Percentiles rank a stretch among this genome's conserved stretches.
phyloP scores from a whole-genome alignment of 2,329 filamentous ascomycete genomes.

The Penicillium paneum region DNA sequence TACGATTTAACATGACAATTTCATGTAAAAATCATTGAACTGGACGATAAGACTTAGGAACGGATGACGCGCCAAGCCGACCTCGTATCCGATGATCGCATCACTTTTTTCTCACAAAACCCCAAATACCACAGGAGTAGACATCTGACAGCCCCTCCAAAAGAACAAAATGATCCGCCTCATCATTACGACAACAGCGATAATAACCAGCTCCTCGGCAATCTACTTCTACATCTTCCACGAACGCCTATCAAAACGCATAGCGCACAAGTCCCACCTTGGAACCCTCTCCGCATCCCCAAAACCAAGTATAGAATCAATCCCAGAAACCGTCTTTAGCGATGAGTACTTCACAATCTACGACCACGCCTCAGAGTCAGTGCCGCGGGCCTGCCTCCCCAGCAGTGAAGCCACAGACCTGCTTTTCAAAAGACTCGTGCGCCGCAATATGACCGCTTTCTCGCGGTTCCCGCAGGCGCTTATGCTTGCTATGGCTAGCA shows the following conservation, averaged over 20 bases:
- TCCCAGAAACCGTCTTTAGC: conserved; percentile 22
- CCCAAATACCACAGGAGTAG: background rate
- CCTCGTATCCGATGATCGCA: conserved; percentile 14
- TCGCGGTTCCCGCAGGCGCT: conserved; percentile 34
- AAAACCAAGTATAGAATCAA: conserved; percentile 20
- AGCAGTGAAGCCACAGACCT: conserved; percentile 10
- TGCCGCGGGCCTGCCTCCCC: conserved; percentile 22
- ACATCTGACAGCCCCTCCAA: background rate
- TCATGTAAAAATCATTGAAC: background rate
- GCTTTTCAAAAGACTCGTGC: conserved; percentile 30
- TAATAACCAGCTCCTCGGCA: conserved; percentile 19
- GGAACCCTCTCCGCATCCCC: conserved; percentile 16
- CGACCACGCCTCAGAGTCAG: conserved; percentile 22
- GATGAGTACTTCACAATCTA: conserved; percentile 21
- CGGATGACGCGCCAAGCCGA: conserved; percentile 8
- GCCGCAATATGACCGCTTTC: conserved; percentile 36
- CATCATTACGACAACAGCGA: conserved; percentile 12
- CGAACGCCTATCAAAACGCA: conserved; percentile 21
- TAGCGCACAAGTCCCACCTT: conserved; percentile 19
- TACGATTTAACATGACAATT: background rate
- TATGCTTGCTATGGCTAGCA: conserved; percentile 23
- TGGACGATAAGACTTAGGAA: background rate
- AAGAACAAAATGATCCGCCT: conserved; percentile 12
- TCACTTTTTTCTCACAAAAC: conserved; percentile 3
- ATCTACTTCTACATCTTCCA: conserved; percentile 27